Evolutionary conservation across 768 basidiomycete species (phyloP).

Genomic region (Mycena metata): DNA sequence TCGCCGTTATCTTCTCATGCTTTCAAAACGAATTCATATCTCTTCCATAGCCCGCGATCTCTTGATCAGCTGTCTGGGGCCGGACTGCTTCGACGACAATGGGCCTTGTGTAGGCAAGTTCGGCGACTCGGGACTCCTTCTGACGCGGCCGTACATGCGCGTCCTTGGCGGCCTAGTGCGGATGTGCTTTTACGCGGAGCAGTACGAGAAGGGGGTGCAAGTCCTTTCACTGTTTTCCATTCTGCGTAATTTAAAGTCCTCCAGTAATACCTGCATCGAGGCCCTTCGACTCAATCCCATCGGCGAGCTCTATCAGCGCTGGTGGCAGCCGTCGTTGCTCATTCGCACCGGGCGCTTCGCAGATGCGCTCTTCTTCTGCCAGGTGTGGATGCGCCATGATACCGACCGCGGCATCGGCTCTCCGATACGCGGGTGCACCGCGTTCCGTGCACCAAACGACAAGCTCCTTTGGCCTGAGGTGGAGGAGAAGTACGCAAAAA

Average conservation of each 20-base stretch:
- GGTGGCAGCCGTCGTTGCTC: conserved; percentile 26
- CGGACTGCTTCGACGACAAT: conserved; percentile 54
- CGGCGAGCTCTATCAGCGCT: conserved; percentile 17
- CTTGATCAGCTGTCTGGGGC: conserved; percentile 47
- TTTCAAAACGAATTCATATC: too few relatives aligned
- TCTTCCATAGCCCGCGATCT: conserved; percentile 43
- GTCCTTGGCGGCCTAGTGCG: conserved; percentile 16
- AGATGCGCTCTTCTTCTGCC: conserved; percentile 36
- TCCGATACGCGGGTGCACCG: too few relatives aligned
- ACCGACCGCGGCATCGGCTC: too few relatives aligned
- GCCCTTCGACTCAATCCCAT: conserved; percentile 21
- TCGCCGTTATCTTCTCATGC: neutral
- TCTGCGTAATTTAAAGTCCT: too few relatives aligned
- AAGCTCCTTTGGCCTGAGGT: conserved; percentile 26
- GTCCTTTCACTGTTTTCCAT: too few relatives aligned
- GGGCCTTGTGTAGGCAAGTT: conserved; percentile 52
- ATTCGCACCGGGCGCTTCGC: conserved; percentile 24
- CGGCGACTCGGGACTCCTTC: conserved; percentile 7
- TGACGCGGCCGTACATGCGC: conserved; percentile 29
- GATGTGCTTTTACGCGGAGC: conserved; percentile 15
- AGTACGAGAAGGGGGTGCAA: too few relatives aligned
- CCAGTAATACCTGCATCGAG: conserved; percentile 26
- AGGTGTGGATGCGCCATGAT: conserved; percentile 8
- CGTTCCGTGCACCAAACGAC: conserved; percentile 18
- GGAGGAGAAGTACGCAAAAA: conserved; percentile 23